Base-by-base conservation (phyloP, 441 rosid species). In the Omphalea diandra region DNA sequence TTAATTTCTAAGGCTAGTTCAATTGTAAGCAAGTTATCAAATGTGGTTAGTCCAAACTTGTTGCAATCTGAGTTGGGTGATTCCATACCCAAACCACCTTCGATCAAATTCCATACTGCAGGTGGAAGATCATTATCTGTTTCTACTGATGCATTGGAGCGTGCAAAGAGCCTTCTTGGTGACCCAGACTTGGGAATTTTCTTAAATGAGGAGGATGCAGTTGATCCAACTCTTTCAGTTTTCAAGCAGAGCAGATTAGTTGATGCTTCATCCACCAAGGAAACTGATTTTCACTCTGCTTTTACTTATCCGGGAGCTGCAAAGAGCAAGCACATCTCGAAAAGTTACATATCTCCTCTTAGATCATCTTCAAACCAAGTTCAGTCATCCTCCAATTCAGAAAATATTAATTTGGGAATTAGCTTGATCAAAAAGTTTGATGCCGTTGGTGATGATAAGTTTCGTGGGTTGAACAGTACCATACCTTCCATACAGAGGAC, bases 111-210 rank as follows among this genome's bases (percentile, higher is more conserved):
- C 81, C 93, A 85, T 43, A 92, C 99, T 57, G 99, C 97, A 35
- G 90, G 94, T 72, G 97, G 97, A 38, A 88, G 87, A 85, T 86
- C 96, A 64, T 78, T 93, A 73, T 90, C 94, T 26, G 90, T 96
- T 76, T 93, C 98, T 15, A 82, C 73, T 79, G 90, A 87, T 75
- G 97, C 98, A 67, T 75, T 96, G 79, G 81, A 83, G 60, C 97
- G 97, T 73, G 97, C 97, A 70, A 91, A 88, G 79, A 87, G 82
- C 55, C 97, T 93, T 83, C 98, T 96, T 78, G 98, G 98, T 67
- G 97, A 87, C 62, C 94, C 97, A 22, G 98, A 88, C 59, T 59
- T 88, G 36, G 97, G 87, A 72, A 67, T 68, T 82, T 79, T 85
- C 73, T 83, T 84, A 63, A 79, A 79, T 65, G 86, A 83, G 73